A percentile compares a stretch with the other conserved stretches of the same genome.
phyloP scores from a whole-genome alignment of 2,329 filamentous ascomycete species.

The Plenodomus tracheiphilus region DNA sequence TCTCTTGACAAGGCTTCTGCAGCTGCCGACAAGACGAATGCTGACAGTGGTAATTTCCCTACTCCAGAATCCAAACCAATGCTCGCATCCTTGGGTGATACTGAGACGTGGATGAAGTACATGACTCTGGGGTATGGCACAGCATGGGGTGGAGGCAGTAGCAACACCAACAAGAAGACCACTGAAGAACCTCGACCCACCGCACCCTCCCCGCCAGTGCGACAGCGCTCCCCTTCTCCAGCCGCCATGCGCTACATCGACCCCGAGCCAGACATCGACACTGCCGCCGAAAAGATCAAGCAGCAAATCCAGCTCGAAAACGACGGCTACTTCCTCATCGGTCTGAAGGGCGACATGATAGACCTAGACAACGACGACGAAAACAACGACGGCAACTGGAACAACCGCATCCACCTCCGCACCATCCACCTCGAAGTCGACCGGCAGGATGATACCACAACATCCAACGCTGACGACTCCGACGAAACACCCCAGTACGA shows the following conservation, averaged over 20 bases:
- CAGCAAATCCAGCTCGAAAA: slow-evolving; percentile 49
- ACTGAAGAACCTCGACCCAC: slow-evolving; percentile 1
- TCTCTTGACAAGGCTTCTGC: slow-evolving; percentile 50
- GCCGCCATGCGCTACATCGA: slow-evolving; percentile 42
- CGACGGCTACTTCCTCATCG: slow-evolving; percentile 66
- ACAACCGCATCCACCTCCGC: slow-evolving; percentile 61
- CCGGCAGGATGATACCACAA: slow-evolving; percentile 40
- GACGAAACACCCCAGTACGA: slow-evolving; percentile 28
- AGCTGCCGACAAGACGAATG: slow-evolving; percentile 32
- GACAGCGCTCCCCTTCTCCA: slow-evolving; percentile 17
- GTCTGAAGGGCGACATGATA: slow-evolving; percentile 67
- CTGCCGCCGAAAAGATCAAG: slow-evolving; percentile 66
- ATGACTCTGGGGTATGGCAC: slow-evolving; percentile 54
- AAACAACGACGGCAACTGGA: slow-evolving; percentile 39
- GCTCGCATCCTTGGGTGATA: slow-evolving; percentile 47
- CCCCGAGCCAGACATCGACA: slow-evolving; percentile 46
- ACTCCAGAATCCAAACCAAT: slow-evolving; percentile 24
- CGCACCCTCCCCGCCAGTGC: background rate
- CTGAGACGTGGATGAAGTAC: slow-evolving; percentile 56
- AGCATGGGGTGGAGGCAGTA: slow-evolving; percentile 35
- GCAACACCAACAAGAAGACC: slow-evolving; percentile 15
- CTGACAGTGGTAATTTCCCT: slow-evolving; percentile 16
- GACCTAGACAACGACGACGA: slow-evolving; percentile 53
- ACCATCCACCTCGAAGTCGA: slow-evolving; percentile 69
- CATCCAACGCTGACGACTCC: slow-evolving; percentile 14